A percentile compares a stretch with the other conserved stretches of the same genome.
phyloP scores from a whole-genome alignment of 2,329 filamentous ascomycete species.

The Penicillium paneum region DNA sequence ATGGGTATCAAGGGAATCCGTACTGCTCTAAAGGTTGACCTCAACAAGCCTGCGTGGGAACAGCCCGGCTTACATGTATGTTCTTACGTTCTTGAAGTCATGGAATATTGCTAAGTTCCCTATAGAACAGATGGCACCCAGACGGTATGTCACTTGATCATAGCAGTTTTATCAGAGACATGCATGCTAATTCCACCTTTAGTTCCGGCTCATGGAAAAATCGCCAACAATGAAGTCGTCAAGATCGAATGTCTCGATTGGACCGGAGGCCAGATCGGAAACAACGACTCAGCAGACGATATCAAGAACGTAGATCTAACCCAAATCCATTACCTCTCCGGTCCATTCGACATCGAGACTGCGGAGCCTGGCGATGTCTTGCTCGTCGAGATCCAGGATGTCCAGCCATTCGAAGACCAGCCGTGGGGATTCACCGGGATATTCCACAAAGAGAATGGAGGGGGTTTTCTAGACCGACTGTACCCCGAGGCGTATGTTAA shows the following conservation, averaged over 20 bases:
- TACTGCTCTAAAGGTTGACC: slow-evolving; percentile 68
- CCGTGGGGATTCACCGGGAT: slow-evolving; percentile 90
- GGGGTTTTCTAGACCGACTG: slow-evolving; percentile 82
- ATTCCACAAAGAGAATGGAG: slow-evolving; percentile 77
- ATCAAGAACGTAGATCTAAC: slow-evolving; percentile 80
- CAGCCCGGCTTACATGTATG: slow-evolving; percentile 69
- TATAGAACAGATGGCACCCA: slow-evolving; percentile 86
- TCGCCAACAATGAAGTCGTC: slow-evolving; percentile 80
- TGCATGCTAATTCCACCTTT: background rate
- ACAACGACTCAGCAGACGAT: slow-evolving; percentile 88
- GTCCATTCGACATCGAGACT: slow-evolving; percentile 81
- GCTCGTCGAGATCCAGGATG: slow-evolving; percentile 86
- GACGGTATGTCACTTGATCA: slow-evolving; percentile 59
- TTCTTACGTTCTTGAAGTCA: slow-evolving; percentile 15
- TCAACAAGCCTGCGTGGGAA: slow-evolving; percentile 67
- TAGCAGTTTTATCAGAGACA: background rate
- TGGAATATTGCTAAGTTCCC: background rate
- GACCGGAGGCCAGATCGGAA: slow-evolving; percentile 73
- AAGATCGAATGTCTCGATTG: slow-evolving; percentile 93
- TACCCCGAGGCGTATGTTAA: slow-evolving; percentile 71
- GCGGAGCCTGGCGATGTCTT: slow-evolving; percentile 83
- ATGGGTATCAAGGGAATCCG: slow-evolving; percentile 55
- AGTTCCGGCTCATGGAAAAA: slow-evolving; percentile 72
- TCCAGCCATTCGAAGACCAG: slow-evolving; percentile 79
- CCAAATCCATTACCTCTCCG: slow-evolving; percentile 80